Base-by-base conservation (phyloP, 1,284 basidiomycete species). In the Ceratobasidium sp. region DNA sequence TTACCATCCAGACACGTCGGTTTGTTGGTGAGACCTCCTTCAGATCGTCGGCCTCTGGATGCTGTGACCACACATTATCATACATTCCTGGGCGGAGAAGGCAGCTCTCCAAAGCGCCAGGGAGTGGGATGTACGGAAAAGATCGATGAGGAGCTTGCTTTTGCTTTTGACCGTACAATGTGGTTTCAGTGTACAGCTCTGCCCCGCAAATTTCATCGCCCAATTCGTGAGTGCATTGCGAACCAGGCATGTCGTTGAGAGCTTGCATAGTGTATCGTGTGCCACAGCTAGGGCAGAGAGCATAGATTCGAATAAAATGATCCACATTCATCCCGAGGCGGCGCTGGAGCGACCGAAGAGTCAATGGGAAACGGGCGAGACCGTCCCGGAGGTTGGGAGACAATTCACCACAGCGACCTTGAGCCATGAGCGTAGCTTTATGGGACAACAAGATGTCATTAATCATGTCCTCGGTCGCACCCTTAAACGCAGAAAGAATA, bases 251-350 rank as follows among this genome's bases (percentile, higher is more conserved):
- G n/a, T 57, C 31, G 3, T 43, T 13, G 13, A 57, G 27, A 43
- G 20, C 27, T 2, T 57, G 38, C 6, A 35, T 17, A 3, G 22
- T 57, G 22, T 42, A 42, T 7, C 32, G 55, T 1, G 38, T 42
- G 10, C 35, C 55, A 43, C 55, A 57, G n/a, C 3, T 1, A n/a
- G 38, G 34, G 20, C 55, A 57, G 4, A 57, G 38, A 17, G 55
- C n/a, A 15, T 57, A 57, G 17, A 57, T 35, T 10, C 7, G 42
- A 12, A 57, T 57, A 10, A 43, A 6, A 27, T 25, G 34, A 15
- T 57, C 38, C 2, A 57, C 6, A 17, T 57, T 27, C 17, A 57
- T 15, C n/a, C 55, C 55, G 13, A 57, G 55, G 13, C 22, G 55
- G 6, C 25, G 55, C 25, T 43, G 38, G 6, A 57, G 55, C 20